Conservation (phyloP, 495 filamentous ascomycete species). For the Talaromyces borbonicus region DNA sequence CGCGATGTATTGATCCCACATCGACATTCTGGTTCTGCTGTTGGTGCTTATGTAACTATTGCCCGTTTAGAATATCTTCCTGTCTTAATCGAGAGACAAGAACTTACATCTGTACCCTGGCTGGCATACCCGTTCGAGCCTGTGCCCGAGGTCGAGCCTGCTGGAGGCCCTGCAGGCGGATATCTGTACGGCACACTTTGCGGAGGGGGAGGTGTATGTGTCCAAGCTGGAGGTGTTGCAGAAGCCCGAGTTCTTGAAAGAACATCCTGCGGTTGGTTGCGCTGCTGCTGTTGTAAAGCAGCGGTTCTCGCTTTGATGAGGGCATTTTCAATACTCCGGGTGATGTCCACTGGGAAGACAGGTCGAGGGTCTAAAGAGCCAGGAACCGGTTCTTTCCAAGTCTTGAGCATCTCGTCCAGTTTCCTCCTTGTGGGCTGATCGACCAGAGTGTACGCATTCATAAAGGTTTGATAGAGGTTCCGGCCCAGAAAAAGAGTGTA, state of each 20-base stretch:
- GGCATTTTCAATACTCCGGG: constrained; percentile 84
- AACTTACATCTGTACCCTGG: constrained; percentile 26
- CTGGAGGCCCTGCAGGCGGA: constrained; percentile 17
- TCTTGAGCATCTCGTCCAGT: constrained; percentile 94
- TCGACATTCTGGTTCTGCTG: constrained; percentile 26
- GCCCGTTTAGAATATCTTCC: constrained; percentile 5
- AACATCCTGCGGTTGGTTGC: constrained; percentile 53
- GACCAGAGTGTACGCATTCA: constrained; percentile 88
- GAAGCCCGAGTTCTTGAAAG: constrained; percentile 46
- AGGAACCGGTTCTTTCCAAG: constrained; percentile 94
- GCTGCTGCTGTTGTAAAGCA: constrained; percentile 60
- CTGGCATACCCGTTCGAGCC: constrained; percentile 23
- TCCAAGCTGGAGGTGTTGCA: constrained; percentile 44
- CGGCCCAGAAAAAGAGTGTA: constrained; percentile 90
- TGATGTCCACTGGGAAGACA: constrained; percentile 78
- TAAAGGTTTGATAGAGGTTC: constrained; percentile 87
- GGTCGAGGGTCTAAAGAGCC: constrained; percentile 80
- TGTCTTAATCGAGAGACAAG: neutral
- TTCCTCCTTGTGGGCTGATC: constrained; percentile 71
- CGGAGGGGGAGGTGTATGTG: constrained; percentile 63
- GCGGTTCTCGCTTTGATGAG: constrained; percentile 79
- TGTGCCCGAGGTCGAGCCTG: constrained; percentile 24
- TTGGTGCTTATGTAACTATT: constrained; percentile 28
- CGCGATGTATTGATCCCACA: constrained; percentile 67
- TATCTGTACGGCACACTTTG: constrained; percentile 34